A percentile compares a stretch with the other conserved stretches of the same genome.
phyloP scores from a whole-genome alignment of 2,329 filamentous ascomycete species.

The Escovopsis sp. region DNA sequence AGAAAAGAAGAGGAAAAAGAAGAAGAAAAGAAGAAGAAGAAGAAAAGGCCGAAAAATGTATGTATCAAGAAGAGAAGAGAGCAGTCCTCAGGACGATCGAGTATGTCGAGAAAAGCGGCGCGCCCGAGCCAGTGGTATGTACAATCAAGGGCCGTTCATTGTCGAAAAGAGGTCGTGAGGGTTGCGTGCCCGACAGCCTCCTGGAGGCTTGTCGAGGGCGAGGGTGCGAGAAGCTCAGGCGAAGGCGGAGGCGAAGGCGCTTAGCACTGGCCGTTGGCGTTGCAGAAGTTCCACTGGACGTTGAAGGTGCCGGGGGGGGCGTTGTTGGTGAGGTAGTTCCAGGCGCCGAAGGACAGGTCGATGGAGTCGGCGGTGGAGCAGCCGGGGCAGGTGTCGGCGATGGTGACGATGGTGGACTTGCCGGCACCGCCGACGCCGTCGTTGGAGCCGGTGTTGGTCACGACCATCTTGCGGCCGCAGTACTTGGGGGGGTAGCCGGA shows the following conservation, averaged over 20 bases:
- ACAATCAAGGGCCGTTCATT: too few species aligned
- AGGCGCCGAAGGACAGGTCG: constrained; percentile 4
- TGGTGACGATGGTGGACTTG: neutral
- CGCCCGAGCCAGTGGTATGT: too few species aligned
- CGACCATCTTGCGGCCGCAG: constrained; percentile 6
- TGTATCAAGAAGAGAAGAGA: too few species aligned
- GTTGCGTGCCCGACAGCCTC: too few species aligned
- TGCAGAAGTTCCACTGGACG: constrained; percentile 7
- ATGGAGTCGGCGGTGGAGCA: constrained; percentile 4
- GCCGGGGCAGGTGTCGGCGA: constrained; percentile 5
- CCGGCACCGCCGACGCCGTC: constrained; percentile 4
- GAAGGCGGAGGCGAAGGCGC: constrained; percentile 1
- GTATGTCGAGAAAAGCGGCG: too few species aligned
- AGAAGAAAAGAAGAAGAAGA: too few species aligned
- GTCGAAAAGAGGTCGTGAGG: too few species aligned
- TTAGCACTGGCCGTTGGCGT: constrained; percentile 5
- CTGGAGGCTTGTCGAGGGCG: too few species aligned
- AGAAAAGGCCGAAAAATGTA: too few species aligned
- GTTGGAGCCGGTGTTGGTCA: constrained; percentile 4
- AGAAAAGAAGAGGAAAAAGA: too few species aligned
- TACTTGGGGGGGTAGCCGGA: constrained; percentile 2
- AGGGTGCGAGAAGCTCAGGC: constrained; percentile 1
- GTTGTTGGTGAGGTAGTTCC: constrained; percentile 2
- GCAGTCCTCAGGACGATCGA: too few species aligned
- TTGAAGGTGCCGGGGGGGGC: constrained; percentile 4